phyloP scores from a whole-genome alignment of 805 yeast species.

The Kregervanrija pseudodelftensis region DNA sequence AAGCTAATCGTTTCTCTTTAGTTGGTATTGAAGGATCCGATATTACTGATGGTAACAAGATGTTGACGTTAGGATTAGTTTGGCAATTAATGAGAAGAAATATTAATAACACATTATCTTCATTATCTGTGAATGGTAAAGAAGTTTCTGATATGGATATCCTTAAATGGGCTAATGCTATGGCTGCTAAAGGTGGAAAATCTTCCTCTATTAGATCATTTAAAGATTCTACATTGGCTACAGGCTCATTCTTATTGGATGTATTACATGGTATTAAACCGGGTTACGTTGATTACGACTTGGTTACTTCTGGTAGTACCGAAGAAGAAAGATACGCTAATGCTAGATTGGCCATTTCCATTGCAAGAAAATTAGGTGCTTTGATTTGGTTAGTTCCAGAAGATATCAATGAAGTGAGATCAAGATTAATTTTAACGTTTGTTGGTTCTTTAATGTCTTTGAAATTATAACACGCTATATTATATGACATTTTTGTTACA shows the following conservation, averaged over 20 bases:
- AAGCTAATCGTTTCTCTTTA: slow-evolving; percentile 82
- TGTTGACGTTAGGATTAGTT: slow-evolving; percentile 84
- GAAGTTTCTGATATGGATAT: slow-evolving; percentile 81
- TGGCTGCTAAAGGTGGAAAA: slow-evolving; percentile 82
- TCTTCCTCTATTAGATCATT: slow-evolving; percentile 68
- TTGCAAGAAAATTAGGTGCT: slow-evolving; percentile 97
- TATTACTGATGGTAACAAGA: slow-evolving; percentile 86
- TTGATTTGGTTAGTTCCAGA: slow-evolving; percentile 99
- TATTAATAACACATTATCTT: slow-evolving; percentile 74
- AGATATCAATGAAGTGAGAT: slow-evolving; percentile 92
- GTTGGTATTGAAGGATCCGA: slow-evolving; percentile 99
- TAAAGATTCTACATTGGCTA: slow-evolving; percentile 70
- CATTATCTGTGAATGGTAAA: slow-evolving; percentile 63
- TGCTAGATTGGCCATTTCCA: slow-evolving; percentile 94
- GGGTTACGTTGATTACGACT: slow-evolving; percentile 93
- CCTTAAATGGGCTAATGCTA: slow-evolving; percentile 87
- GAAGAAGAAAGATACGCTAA: slow-evolving; percentile 89
- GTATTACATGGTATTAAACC: slow-evolving; percentile 91
- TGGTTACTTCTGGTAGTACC: slow-evolving; percentile 71
- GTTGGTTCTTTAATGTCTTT: slow-evolving; percentile 92
- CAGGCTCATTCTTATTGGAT: slow-evolving; percentile 79
- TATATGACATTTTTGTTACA: neutral
- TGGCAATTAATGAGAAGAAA: slow-evolving; percentile 99
- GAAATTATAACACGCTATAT: slow-evolving; percentile 9
- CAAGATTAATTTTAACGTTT: slow-evolving; percentile 87